Evolutionary conservation across 169 alveolate species (phyloP), one percentile per base, ranked within the genome.

Genomic region (Cryptosporidium sp.): DNA sequence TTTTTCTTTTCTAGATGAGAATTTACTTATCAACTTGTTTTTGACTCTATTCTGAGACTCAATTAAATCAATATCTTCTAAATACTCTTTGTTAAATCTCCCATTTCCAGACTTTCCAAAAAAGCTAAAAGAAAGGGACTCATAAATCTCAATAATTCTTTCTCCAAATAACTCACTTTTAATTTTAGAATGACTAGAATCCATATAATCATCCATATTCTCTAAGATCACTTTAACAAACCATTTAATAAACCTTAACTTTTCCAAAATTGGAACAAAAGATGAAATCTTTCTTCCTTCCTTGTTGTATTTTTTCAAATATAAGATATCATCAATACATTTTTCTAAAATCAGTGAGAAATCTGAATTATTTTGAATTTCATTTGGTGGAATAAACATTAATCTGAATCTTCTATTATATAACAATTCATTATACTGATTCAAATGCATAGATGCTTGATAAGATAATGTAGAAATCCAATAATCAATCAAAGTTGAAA

Each of bases 401-500:
- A 80, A 18, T 14, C 45, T 45, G 35, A 80, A 80, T 31, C 89
- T 80, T 42, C 89, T 80, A 31, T 80, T 80, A 31, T 26, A 44
- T n/a, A 62, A 48, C 9, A 80, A 80, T 26, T 80, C 89, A 45
- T 53, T 42, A 33, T 44, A 80, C 69, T 21, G 31, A n/a, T 67
- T 67, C 75, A 61, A 7, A n/a, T 35, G 33, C 86, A 73, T 29
- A 10, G 89, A 80, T 14, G 67, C 75, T 26, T 62, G 75, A 10
- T 45, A 44, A n/a, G 89, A 80, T 10, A 80, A 29, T 9, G 89
- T 80, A 10, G 89, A 80, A 26, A 80, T 80, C 89, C 89, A 80
- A 65, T 62, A 80, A 18, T 80, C 89, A 12, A 80, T 8, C 42
- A 80, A 18, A 12, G 75, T 80, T 8, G 48, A 26, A 21, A 80